These are phyloP conservation scores for Rutidosis leptorrhynchoides DNA, from an alignment of 129 eudicot species.

Conservation along the genomic window DNA sequence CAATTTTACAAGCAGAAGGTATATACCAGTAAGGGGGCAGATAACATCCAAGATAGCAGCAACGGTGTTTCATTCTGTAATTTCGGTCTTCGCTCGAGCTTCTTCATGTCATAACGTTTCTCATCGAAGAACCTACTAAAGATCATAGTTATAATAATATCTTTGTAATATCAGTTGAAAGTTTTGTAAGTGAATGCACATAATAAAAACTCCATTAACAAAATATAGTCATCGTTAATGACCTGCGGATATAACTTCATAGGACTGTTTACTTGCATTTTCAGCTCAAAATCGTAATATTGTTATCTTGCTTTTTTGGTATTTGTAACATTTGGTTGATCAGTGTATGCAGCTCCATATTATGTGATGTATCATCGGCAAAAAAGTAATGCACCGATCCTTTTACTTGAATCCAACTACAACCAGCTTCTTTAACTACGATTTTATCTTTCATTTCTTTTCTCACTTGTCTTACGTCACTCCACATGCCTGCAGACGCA, in stretches of 20 bases:
- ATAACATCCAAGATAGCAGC: constrained; percentile 54
- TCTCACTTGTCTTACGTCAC: constrained; percentile 35
- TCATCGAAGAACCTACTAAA: not conserved
- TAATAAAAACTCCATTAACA: constrained; percentile 2
- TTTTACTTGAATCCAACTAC: constrained; percentile 49
- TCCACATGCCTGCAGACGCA: constrained; percentile 50
- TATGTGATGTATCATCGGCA: constrained; percentile 39
- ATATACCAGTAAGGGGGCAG: constrained; percentile 60
- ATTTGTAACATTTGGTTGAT: constrained; percentile 32
- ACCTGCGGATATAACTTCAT: not conserved
- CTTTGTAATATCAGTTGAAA: constrained; percentile 13
- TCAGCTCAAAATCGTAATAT: not conserved
- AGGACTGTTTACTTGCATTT: constrained; percentile 1
- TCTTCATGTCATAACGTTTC: constrained; percentile 23
- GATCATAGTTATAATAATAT: not conserved
- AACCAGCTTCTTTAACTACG: constrained; percentile 48
- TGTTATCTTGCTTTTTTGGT: constrained; percentile 23
- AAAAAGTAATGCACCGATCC: constrained; percentile 33
- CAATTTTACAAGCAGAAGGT: constrained; percentile 34
- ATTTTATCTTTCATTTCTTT: constrained; percentile 41
- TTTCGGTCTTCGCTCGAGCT: constrained; percentile 32
- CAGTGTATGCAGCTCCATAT: constrained; percentile 30
- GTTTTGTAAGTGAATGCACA: constrained; percentile 13
- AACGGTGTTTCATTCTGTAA: constrained; percentile 48
- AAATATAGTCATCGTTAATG: not conserved